phyloP scores from a whole-genome alignment of 192 early-diverging fungal species.

The Irineochytrium annulatum region DNA sequence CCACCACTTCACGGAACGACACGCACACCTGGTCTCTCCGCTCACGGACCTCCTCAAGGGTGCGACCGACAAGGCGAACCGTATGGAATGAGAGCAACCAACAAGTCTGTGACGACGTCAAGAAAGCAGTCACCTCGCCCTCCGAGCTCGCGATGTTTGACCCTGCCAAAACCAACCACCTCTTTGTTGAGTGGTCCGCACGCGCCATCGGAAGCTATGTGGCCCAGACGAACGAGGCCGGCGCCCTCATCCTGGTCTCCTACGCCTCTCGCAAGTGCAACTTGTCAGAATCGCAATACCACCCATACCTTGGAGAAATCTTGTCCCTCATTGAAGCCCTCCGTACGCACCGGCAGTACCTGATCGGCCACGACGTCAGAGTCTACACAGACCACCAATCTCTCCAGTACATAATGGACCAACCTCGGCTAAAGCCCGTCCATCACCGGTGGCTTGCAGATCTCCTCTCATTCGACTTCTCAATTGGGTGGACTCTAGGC shows the following conservation, averaged over 20 bases:
- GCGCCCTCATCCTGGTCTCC: background rate
- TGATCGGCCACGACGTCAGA: background rate
- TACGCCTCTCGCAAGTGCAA: slow-evolving; percentile 11
- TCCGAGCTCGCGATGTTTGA: slow-evolving; percentile 6
- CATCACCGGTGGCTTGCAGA: slow-evolving; percentile 12
- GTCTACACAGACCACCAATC: slow-evolving; percentile 12
- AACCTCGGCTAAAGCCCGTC: slow-evolving; percentile 4
- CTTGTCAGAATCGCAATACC: background rate
- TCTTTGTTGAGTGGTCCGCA: slow-evolving; percentile 8
- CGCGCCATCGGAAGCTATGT: slow-evolving; percentile 10
- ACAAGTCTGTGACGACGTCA: background rate
- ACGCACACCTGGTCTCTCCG: slow-evolving; percentile 9
- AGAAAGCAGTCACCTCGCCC: slow-evolving; percentile 5
- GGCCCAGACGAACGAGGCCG: background rate
- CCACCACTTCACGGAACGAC: slow-evolving; percentile 5
- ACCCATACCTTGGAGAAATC: slow-evolving; percentile 8
- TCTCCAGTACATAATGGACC: slow-evolving; percentile 1
- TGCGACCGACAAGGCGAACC: background rate
- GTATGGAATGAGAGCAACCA: too few relatives aligned
- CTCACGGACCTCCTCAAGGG: slow-evolving; percentile 9
- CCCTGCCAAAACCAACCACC: slow-evolving; percentile 6
- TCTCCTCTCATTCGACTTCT: slow-evolving; percentile 11
- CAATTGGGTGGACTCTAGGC: slow-evolving; percentile 12
- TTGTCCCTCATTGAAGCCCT: slow-evolving; percentile 2
- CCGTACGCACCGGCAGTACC: background rate